Conservation (phyloP, 495 filamentous ascomycete species). For the Elasticomyces elasticus region DNA sequence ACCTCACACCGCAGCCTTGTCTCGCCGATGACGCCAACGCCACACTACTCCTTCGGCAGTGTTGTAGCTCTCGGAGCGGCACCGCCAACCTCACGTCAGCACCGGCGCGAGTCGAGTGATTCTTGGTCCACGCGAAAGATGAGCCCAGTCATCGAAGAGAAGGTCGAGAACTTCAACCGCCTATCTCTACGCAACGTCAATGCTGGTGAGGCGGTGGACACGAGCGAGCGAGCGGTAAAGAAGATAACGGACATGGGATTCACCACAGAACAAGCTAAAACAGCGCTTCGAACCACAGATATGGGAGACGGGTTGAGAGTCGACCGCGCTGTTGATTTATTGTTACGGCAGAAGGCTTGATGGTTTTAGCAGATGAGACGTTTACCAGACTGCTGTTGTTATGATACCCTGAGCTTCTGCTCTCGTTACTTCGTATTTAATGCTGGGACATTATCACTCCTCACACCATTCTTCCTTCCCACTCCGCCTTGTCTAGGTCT, state of each 20-base stretch:
- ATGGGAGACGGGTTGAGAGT: conserved; percentile 33
- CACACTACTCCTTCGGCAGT: not conserved
- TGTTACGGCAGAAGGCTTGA: conserved; percentile 23
- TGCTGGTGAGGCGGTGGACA: conserved; percentile 22
- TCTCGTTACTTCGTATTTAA: not conserved
- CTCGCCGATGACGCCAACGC: not conserved
- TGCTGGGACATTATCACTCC: not conserved
- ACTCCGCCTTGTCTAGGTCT: too few relatives aligned
- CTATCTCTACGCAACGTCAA: conserved; percentile 5
- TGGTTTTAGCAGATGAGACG: not conserved
- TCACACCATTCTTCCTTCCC: too few relatives aligned
- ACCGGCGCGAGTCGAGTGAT: not conserved
- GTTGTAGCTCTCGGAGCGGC: not conserved
- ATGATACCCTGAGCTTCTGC: not conserved
- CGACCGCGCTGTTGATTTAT: conserved; percentile 34
- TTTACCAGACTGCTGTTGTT: not conserved
- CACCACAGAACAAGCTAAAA: conserved; percentile 29
- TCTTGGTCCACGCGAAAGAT: conserved; percentile 10
- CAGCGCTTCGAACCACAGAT: conserved; percentile 32
- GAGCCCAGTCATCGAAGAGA: conserved; percentile 16
- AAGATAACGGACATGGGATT: conserved; percentile 38
- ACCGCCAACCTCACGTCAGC: not conserved
- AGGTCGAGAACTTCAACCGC: conserved; percentile 12
- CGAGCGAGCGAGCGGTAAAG: conserved; percentile 31
- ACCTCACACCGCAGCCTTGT: not conserved